Base-by-base conservation (phyloP, 2,329 filamentous ascomycete genomes). In the Diaporthe sp. region DNA sequence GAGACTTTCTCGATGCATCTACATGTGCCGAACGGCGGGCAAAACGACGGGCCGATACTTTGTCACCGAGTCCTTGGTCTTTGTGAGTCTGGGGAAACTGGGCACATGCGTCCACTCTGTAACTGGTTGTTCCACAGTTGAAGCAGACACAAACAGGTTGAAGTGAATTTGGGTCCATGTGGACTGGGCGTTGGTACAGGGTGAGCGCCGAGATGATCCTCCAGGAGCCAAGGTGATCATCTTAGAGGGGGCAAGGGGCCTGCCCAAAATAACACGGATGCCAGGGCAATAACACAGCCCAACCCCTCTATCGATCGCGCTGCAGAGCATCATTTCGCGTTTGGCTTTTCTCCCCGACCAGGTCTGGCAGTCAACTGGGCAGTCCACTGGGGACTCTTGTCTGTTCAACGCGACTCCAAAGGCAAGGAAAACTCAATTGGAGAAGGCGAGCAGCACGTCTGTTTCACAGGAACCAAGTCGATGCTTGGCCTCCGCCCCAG, bases 401-500 rank as follows among this genome's bases (percentile, higher is more conserved):
- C 45, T 68, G n/a, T 35, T 50, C 64, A 54, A 68, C 45, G 30
- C 45, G n/a, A 54, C 33, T 15, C 22, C 47, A 38, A 13, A 40
- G 64, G 33, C 22, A 15, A 68, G n/a, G n/a, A 45, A 13, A 47
- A 45, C 25, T 70, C 67, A 58, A 45, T 40, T 61, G 57, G 42
- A 54, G 38, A n/a, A 50, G 55, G 30, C 55, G 17, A 35, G 38
- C 50, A 70, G 67, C 52, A n/a, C 25, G 33, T 60, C 45, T 33
- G 57, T 69, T 69, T 64, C 69, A 69, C 52, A 55, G 68, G 57
- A 22, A 30, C 35, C 50, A 60, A 38, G 79, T 86, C 85, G 78
- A 89, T 89, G 76, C 82, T 88, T 79, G 88, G 88, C 83, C 83
- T 89, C 74, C 84, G 83, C 74, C 86, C 86, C 71, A 84, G 83